Evolutionary conservation across 179 eudicot genomes (phyloP).

Genomic region (Actinidia arguta): DNA sequence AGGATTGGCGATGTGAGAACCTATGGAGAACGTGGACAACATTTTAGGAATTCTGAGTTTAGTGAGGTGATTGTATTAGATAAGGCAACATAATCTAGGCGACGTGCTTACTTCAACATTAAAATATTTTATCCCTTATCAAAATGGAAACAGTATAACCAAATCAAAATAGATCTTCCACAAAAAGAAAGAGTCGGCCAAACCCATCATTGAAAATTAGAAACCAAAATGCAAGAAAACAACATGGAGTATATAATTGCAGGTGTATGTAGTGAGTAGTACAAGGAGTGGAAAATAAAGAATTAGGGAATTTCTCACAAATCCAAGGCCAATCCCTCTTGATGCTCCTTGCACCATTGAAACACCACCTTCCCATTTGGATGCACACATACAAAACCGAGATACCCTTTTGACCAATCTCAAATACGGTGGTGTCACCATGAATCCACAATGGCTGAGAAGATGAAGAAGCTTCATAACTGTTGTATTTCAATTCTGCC

Average conservation of each 20-base stretch:
- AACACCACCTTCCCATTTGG: conserved; percentile 50
- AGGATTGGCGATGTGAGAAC: too few species aligned
- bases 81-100: too few species aligned
- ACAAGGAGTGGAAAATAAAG: not conserved
- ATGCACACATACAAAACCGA: conserved; percentile 14
- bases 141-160: not conserved
- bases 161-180: not conserved
- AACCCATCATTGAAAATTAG: not conserved
- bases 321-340: conserved; percentile 96
- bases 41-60: too few species aligned
- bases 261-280: not conserved
- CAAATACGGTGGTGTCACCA: conserved; percentile 5
- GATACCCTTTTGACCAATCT: conserved; percentile 20
- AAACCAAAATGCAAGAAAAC: not conserved
- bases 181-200: not conserved
- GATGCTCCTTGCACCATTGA: conserved; percentile 98
- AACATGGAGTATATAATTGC: not conserved
- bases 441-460: not conserved
- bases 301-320: conserved; percentile 50
- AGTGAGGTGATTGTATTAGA: too few species aligned
- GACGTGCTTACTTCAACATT: too few species aligned
- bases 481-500: not conserved
- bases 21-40: too few species aligned
- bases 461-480: conserved; percentile 24
- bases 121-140: too few species aligned